phyloP scores from a whole-genome alignment of 805 yeast species.

The Saccharomycopsis sp. region DNA sequence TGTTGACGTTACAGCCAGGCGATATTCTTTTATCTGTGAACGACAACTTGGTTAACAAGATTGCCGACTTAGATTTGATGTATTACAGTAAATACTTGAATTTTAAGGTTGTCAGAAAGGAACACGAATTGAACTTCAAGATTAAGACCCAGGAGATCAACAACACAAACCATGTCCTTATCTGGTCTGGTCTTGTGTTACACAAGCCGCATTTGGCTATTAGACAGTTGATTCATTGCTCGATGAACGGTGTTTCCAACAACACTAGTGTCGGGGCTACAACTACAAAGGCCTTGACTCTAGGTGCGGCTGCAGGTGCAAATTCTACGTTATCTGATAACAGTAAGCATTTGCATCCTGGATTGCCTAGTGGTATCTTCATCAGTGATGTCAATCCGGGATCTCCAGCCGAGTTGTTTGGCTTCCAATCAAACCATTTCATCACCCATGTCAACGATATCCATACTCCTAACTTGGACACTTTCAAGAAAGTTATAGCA shows the following conservation, averaged over 20 bases:
- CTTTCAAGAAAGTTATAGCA: conserved; percentile 22
- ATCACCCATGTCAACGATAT: conserved; percentile 23
- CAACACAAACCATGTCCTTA: conserved; percentile 20
- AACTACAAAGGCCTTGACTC: conserved; percentile 19
- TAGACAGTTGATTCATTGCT: conserved; percentile 21
- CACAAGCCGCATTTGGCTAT: conserved; percentile 22
- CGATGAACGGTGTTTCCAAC: conserved; percentile 20
- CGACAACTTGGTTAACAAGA: conserved; percentile 20
- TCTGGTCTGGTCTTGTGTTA: conserved; percentile 22
- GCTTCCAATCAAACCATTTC: conserved; percentile 20
- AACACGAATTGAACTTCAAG: conserved; percentile 21
- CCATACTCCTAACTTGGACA: conserved; percentile 22
- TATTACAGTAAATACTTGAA: conserved; percentile 20
- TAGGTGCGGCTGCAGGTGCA: conserved; percentile 11
- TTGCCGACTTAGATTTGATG: conserved; percentile 23
- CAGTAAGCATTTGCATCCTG: conserved; percentile 21
- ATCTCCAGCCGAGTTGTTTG: conserved; percentile 21
- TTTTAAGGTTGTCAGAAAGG: conserved; percentile 21
- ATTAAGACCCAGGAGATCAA: conserved; percentile 21
- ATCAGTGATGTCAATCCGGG: conserved; percentile 22
- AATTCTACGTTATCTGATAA: conserved; percentile 10
- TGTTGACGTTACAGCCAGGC: conserved; percentile 21
- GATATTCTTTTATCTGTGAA: conserved; percentile 21
- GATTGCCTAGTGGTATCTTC: conserved; percentile 21
- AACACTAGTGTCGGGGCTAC: conserved; percentile 21